A percentile compares a stretch with the other conserved stretches of the same genome.
These are phyloP conservation scores for Raphanus hybrid DNA, from an alignment of 441 rosid species.

Conservation along the genomic window DNA sequence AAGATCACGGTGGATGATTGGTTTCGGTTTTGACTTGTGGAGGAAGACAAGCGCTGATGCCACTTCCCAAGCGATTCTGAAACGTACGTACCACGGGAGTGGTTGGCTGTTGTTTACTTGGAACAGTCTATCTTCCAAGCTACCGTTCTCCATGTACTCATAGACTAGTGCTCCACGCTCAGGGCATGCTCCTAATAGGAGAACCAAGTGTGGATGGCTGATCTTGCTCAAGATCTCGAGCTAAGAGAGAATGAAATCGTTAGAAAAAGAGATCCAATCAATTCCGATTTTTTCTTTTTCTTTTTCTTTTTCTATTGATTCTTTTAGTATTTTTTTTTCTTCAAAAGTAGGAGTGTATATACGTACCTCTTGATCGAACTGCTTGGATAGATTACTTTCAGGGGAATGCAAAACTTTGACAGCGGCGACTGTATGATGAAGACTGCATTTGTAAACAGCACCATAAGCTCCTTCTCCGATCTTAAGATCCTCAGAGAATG, in stretches of 20 bases:
- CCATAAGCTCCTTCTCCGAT: slow-evolving; percentile 48
- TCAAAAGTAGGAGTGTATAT: slow-evolving; percentile 45
- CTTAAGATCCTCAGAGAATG: slow-evolving; percentile 44
- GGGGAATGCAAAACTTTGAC: slow-evolving; percentile 13
- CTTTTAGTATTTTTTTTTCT: too few species aligned
- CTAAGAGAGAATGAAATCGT: slow-evolving; percentile 45
- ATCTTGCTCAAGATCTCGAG: slow-evolving; percentile 1
- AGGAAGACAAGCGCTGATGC: neutral
- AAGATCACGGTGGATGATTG: slow-evolving; percentile 10
- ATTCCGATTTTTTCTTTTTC: too few species aligned
- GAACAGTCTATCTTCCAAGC: neutral
- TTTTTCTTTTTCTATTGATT: too few species aligned
- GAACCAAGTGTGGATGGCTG: slow-evolving; percentile 8
- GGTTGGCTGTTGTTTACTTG: neutral
- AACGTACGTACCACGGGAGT: neutral
- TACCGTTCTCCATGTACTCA: neutral
- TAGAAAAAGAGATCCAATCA: too few species aligned
- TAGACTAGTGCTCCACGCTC: slow-evolving; percentile 3
- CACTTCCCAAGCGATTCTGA: slow-evolving; percentile 3
- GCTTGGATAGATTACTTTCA: slow-evolving; percentile 8
- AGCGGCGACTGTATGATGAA: slow-evolving; percentile 37
- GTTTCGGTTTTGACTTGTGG: slow-evolving; percentile 1
- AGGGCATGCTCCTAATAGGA: neutral
- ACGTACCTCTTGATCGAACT: slow-evolving; percentile 76
- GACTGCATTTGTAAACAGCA: slow-evolving; percentile 45